These are phyloP conservation scores for Diaporthe helianthi DNA, from an alignment of 2,329 filamentous ascomycete species.

Conservation along the genomic window DNA sequence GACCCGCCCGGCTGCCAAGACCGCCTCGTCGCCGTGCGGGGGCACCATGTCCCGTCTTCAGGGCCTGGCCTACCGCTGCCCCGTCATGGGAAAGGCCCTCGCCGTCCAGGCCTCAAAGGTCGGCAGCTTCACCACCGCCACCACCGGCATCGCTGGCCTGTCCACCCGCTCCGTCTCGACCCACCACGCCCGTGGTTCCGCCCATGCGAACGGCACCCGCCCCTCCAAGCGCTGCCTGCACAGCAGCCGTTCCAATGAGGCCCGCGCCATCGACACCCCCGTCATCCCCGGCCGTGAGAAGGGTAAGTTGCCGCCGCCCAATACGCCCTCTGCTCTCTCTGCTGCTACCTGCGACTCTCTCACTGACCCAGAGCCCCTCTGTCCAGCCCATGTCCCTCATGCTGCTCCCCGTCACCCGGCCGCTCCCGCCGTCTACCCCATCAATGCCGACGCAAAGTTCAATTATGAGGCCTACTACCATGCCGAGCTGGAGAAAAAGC, in stretches of 20 bases:
- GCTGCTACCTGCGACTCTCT: not conserved
- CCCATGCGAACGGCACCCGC: slow-evolving; percentile 52
- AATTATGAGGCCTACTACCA: slow-evolving; percentile 92
- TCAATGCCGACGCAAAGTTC: slow-evolving; percentile 65
- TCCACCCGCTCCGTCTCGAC: slow-evolving; percentile 45
- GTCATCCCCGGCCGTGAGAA: slow-evolving; percentile 56
- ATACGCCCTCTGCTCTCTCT: not conserved
- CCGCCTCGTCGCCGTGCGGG: slow-evolving; percentile 72
- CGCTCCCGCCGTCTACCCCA: slow-evolving; percentile 39
- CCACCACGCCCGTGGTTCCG: not conserved
- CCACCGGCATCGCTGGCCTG: slow-evolving; percentile 55
- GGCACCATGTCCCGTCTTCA: slow-evolving; percentile 98
- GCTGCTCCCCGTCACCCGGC: slow-evolving; percentile 42
- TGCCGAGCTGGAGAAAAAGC: slow-evolving; percentile 93
- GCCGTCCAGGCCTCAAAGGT: slow-evolving; percentile 77
- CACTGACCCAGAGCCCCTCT: slow-evolving; percentile 28
- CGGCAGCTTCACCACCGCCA: slow-evolving; percentile 49
- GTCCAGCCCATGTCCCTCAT: slow-evolving; percentile 47
- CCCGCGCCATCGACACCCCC: slow-evolving; percentile 74
- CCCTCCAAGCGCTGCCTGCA: slow-evolving; percentile 73
- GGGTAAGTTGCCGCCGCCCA: slow-evolving; percentile 49
- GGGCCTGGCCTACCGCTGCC: slow-evolving; percentile 91
- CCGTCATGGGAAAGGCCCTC: slow-evolving; percentile 98
- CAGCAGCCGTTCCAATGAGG: slow-evolving; percentile 78
- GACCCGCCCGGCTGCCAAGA: slow-evolving; percentile 65